Evolutionary conservation across 2,329 filamentous ascomycete species (phyloP), one percentile per base, ranked within the genome.

Genomic region (Aspergillus pseudoviridinutans): DNA sequence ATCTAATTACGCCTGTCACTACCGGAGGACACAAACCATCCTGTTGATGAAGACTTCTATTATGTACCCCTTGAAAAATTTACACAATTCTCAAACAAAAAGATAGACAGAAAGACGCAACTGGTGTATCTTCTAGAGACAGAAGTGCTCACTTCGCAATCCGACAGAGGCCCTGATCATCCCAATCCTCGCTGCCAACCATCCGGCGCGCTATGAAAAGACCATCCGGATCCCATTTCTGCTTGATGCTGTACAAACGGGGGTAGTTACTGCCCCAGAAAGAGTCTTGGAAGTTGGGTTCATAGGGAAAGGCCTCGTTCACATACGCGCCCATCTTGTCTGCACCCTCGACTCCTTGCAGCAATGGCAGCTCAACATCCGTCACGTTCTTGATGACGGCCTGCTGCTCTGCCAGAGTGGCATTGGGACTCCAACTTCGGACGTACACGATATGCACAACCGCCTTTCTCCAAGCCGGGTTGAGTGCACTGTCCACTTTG

Each of bases 391-490:
- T 67, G 20, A 73, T 75, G 51, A 78, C 61, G n/a, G 71, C 68
- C 29, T 71, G 20, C 60, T 70, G 63, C 51, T 70, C 61, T 3
- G 63, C 66, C 24, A 70, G 53, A 5, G 66, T 67, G 10, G 70
- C 58, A 55, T 57, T 60, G 53, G 55, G 41, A 51, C 53, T 24
- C 72, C 74, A 74, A 17, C 44, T 52, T 3, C 66, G 56, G 9
- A 61, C 53, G 38, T 70, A 66, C 12, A 68, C 62, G 46, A 76
- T 58, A 53, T 80, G 77, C 8, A 75, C 65, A 24, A 76, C 71
- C 4, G 74, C 72, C 61, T 78, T 78, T 51, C 77, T 70, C 60
- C 74, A 78, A 32, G 76, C 74, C 0, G 75, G 75, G 10, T 78
- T 76, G 25, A 75, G 68, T 6, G 72, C 67, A 47, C 69, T 71